A percentile compares a stretch with the other conserved stretches of the same genome.
Conservation (phyloP, 1,139 yeast species). For the Geotrichum histeridarum region DNA sequence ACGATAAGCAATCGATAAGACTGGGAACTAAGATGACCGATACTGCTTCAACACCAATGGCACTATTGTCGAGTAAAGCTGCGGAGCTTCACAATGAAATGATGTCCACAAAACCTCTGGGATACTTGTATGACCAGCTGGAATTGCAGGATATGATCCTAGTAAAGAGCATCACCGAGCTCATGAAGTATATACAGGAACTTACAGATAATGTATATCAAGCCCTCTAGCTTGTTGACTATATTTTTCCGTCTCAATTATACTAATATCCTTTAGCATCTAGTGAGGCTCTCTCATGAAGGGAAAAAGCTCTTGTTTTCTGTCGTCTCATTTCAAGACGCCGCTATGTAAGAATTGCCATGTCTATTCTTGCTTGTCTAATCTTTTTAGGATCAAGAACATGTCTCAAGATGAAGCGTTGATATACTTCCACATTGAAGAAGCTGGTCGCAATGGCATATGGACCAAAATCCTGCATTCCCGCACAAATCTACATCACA, state of each 20-base stretch:
- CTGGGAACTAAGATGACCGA: not conserved
- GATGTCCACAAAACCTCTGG: constrained; percentile 42
- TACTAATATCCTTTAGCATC: constrained; percentile 36
- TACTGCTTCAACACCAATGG: not conserved
- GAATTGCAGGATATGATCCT: constrained; percentile 45
- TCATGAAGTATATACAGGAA: constrained; percentile 29
- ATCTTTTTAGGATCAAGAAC: constrained; percentile 44
- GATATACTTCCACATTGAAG: constrained; percentile 86
- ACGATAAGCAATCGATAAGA: not conserved
- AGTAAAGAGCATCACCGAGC: constrained; percentile 21
- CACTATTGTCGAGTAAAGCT: constrained; percentile 43
- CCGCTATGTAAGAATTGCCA: constrained; percentile 24
- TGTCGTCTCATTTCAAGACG: constrained; percentile 45
- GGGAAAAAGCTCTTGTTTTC: constrained; percentile 68
- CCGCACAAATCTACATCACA: constrained; percentile 87
- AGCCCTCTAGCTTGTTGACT: not conserved
- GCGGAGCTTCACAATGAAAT: constrained; percentile 54
- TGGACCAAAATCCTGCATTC: constrained; percentile 95
- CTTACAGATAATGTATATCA: constrained; percentile 26
- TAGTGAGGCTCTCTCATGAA: constrained; percentile 62
- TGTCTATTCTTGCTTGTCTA: not conserved
- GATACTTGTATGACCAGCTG: constrained; percentile 52
- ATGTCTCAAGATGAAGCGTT: constrained; percentile 88
- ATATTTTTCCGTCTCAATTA: not conserved
- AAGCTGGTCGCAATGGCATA: constrained; percentile 85